A percentile compares a stretch with the other conserved stretches of the same genome.
These are phyloP conservation scores for Ceratocystis papillata DNA, from an alignment of 2,329 filamentous ascomycete genomes.

Conservation along the genomic window DNA sequence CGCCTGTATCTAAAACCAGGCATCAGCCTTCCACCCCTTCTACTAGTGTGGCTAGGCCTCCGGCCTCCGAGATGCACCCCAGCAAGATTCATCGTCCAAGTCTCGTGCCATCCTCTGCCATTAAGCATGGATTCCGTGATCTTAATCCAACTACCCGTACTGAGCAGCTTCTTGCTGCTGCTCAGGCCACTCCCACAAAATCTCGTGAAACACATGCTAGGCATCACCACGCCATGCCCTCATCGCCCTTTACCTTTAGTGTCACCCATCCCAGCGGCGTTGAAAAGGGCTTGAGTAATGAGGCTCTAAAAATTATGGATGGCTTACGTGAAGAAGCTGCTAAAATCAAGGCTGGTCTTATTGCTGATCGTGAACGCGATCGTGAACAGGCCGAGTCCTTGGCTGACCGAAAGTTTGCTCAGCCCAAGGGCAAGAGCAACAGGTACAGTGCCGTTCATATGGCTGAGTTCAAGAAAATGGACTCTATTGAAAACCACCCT, in stretches of 20 bases:
- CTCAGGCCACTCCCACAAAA: slow-evolving; percentile 34
- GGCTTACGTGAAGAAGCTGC: slow-evolving; percentile 62
- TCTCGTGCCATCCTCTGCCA: slow-evolving; percentile 65
- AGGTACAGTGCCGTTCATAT: slow-evolving; percentile 80
- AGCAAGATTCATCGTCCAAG: slow-evolving; percentile 68
- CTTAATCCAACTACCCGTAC: slow-evolving; percentile 37
- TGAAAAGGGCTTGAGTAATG: slow-evolving; percentile 48
- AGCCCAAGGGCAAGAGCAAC: slow-evolving; percentile 63
- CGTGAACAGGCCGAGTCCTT: slow-evolving; percentile 36
- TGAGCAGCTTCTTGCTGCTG: slow-evolving; percentile 29
- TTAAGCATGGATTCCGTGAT: slow-evolving; percentile 71
- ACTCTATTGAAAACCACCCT: slow-evolving; percentile 79
- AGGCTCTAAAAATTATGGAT: slow-evolving; percentile 50
- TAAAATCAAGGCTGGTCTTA: slow-evolving; percentile 58
- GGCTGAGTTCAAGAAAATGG: slow-evolving; percentile 93
- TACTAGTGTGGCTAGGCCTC: slow-evolving; percentile 56
- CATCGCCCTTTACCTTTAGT: slow-evolving; percentile 57
- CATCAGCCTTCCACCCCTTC: slow-evolving; percentile 45
- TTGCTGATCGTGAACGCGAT: slow-evolving; percentile 50
- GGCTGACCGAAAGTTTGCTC: slow-evolving; percentile 59
- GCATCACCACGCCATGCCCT: slow-evolving; percentile 35
- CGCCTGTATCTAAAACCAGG: slow-evolving; percentile 18
- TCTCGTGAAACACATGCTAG: slow-evolving; percentile 49
- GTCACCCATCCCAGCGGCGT: slow-evolving; percentile 36
- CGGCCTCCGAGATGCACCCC: slow-evolving; percentile 80